Evolutionary conservation across 2,329 filamentous ascomycete species (phyloP).

Genomic region (Hypoxylon sp.): DNA sequence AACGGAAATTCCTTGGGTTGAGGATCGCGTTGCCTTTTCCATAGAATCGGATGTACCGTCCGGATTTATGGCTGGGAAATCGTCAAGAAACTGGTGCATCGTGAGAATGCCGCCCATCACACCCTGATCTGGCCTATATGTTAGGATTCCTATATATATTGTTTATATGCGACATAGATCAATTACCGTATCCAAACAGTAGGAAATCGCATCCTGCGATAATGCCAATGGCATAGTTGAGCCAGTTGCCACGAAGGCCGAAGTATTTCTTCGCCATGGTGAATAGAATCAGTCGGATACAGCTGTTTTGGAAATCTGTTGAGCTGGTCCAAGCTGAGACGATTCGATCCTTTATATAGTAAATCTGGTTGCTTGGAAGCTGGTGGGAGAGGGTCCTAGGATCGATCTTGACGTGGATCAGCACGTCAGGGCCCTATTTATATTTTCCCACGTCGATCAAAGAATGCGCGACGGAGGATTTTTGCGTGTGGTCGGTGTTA

Average conservation of each 20-base stretch:
- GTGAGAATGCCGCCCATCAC: conserved; percentile 84
- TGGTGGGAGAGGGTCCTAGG: conserved; percentile 11
- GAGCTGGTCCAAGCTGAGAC: conserved; percentile 1
- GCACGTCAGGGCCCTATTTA: conserved; percentile 19
- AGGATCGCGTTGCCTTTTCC: conserved; percentile 61
- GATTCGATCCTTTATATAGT: conserved; percentile 11
- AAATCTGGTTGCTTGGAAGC: conserved; percentile 1
- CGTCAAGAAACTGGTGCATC: conserved; percentile 70
- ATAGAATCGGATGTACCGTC: conserved; percentile 52
- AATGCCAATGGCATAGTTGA: conserved; percentile 78
- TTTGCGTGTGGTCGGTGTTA: conserved; percentile 8
- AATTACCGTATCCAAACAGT: conserved; percentile 69
- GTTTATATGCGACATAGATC: conserved; percentile 1
- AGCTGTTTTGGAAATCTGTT: not conserved
- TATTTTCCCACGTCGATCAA: conserved; percentile 24
- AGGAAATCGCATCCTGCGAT: conserved; percentile 81
- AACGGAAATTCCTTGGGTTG: conserved; percentile 67
- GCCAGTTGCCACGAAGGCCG: conserved; percentile 74
- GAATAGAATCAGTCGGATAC: conserved; percentile 19
- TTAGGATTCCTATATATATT: conserved; percentile 14
- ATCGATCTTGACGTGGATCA: conserved; percentile 26
- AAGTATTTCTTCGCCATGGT: conserved; percentile 64
- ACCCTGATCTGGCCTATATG: conserved; percentile 73
- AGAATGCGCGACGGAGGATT: conserved; percentile 6
- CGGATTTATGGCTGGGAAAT: conserved; percentile 69